These are phyloP conservation scores for Tympanopsis confertula DNA, from an alignment of 2,329 filamentous ascomycete species.

Conservation along the genomic window DNA sequence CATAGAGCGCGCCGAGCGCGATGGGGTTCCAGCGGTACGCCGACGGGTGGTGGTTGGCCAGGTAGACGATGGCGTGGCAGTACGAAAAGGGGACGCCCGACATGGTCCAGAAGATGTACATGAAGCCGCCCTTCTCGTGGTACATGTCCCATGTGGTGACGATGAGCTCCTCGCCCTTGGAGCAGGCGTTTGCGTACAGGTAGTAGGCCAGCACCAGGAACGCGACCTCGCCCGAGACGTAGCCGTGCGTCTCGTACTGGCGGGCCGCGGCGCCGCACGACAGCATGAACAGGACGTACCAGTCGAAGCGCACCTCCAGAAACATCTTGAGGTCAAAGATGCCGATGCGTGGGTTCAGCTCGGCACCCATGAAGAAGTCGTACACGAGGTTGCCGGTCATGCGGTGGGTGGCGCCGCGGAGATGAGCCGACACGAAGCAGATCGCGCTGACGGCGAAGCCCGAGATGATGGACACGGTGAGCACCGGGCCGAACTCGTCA, in stretches of 20 bases:
- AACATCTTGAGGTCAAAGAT: slow-evolving; percentile 90
- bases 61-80: slow-evolving; percentile 73
- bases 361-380: slow-evolving; percentile 85
- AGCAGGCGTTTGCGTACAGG: slow-evolving; percentile 72
- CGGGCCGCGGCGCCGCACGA: slow-evolving; percentile 58
- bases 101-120: slow-evolving; percentile 84
- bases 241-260: slow-evolving; percentile 69
- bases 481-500: slow-evolving; percentile 61
- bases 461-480: slow-evolving; percentile 62
- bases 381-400: slow-evolving; percentile 71
- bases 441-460: slow-evolving; percentile 54
- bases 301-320: slow-evolving; percentile 75
- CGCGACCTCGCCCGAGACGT: slow-evolving; percentile 60
- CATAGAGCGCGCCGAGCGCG: slow-evolving; percentile 47
- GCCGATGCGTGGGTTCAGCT: slow-evolving; percentile 72
- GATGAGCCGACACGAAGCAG: slow-evolving; percentile 55
- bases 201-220: slow-evolving; percentile 74
- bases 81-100: slow-evolving; percentile 71
- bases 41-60: slow-evolving; percentile 62
- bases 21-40: slow-evolving; percentile 57
- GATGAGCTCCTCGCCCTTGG: slow-evolving; percentile 74
- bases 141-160: slow-evolving; percentile 80
- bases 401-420: slow-evolving; percentile 52
- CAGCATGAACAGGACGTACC: slow-evolving; percentile 69
- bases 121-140: slow-evolving; percentile 81